phyloP scores from a whole-genome alignment of 345 rosid genomes.

The Crucihimalaya himalaica region DNA sequence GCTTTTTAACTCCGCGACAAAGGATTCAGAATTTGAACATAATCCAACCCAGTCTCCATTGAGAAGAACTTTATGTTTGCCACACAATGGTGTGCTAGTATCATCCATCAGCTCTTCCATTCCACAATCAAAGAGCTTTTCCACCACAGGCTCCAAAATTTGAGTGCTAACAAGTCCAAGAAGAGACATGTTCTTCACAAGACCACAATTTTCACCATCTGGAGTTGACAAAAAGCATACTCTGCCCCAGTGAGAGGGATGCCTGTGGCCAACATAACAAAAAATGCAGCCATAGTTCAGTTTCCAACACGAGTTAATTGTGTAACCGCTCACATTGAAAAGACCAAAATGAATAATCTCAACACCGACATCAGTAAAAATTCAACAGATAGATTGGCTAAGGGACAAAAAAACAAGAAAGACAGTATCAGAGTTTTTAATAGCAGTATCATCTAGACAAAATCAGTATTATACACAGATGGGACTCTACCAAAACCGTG shows the following conservation, averaged over 20 bases:
- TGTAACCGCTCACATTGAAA: not conserved
- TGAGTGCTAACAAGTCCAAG: constrained; percentile 80
- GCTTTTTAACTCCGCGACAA: constrained; percentile 60
- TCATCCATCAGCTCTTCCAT: constrained; percentile 69
- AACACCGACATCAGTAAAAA: not conserved
- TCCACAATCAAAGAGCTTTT: constrained; percentile 54
- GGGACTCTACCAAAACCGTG: constrained; percentile 13
- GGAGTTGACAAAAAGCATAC: constrained; percentile 93
- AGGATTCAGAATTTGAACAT: constrained; percentile 56
- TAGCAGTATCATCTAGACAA: constrained; percentile 10
- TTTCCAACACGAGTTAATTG: not conserved
- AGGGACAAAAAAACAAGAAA: constrained; percentile 16
- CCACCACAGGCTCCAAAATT: constrained; percentile 50
- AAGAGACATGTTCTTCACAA: constrained; percentile 78
- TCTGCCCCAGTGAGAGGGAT: constrained; percentile 99
- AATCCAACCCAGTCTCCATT: constrained; percentile 95
- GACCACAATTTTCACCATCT: constrained; percentile 98
- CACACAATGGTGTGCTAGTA: constrained; percentile 49
- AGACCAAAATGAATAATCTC: not conserved
- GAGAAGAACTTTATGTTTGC: constrained; percentile 63
- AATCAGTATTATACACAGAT: not conserved
- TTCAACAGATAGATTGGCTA: not conserved
- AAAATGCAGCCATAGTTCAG: constrained; percentile 7
- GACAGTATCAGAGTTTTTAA: not conserved
- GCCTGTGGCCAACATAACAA: constrained; percentile 45